Evolutionary conservation across 257 asterid species (phyloP).

Genomic region (Nyctanthes arbortristis): DNA sequence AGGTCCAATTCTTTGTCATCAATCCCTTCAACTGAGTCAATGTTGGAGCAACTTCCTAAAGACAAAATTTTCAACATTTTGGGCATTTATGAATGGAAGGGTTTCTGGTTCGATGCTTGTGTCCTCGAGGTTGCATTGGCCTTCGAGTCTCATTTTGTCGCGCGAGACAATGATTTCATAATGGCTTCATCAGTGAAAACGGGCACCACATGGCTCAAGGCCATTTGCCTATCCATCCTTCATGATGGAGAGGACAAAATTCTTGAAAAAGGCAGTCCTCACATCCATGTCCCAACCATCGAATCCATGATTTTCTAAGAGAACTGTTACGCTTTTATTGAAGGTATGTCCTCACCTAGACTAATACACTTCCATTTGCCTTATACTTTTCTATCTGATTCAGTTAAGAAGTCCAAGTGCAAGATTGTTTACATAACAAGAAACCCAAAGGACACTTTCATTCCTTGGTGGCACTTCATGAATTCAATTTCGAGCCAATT

Average conservation of each 20-base stretch:
- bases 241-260: conserved; percentile 20
- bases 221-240: conserved; percentile 33
- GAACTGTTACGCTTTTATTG: conserved; percentile 31
- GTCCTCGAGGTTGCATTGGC: conserved; percentile 30
- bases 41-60: no score
- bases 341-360: conserved; percentile 29
- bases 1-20: no score
- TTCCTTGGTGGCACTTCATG: conserved; percentile 40
- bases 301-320: conserved; percentile 29
- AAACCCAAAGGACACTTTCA: conserved; percentile 42
- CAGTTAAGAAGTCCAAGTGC: conserved; percentile 22
- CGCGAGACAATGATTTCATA: conserved; percentile 27
- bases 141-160: conserved; percentile 27
- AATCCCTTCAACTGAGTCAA: no score
- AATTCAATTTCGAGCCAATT: conserved; percentile 31
- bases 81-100: conserved; percentile 37
- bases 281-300: conserved; percentile 30
- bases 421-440: conserved; percentile 39
- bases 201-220: conserved; percentile 51
- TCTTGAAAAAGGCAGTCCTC: conserved; percentile 33
- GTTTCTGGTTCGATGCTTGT: conserved; percentile 42
- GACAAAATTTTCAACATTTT: neutral
- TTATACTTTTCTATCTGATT: conserved; percentile 24
- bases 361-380: conserved; percentile 44
- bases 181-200: conserved; percentile 40